These are phyloP conservation scores for Cubamyces sp. DNA, from an alignment of 768 basidiomycete genomes.

Conservation along the genomic window DNA sequence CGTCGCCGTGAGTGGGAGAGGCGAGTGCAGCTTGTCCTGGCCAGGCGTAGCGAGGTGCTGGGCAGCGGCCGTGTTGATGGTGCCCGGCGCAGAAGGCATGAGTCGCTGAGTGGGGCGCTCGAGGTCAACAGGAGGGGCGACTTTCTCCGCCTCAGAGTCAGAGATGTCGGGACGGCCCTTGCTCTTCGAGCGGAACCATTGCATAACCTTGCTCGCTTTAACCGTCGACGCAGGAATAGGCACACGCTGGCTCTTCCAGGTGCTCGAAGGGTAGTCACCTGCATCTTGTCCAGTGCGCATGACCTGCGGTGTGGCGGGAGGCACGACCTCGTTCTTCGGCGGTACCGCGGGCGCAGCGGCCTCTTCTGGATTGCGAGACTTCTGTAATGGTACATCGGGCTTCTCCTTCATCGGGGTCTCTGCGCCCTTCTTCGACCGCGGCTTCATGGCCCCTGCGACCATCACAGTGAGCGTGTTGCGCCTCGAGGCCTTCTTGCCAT, in stretches of 20 bases:
- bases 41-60: constrained; percentile 15
- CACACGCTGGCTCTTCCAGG: constrained; percentile 37
- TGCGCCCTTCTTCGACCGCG: constrained; percentile 30
- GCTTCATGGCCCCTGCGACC: constrained; percentile 70
- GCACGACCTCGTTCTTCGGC: constrained; percentile 24
- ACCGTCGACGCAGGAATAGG: constrained; percentile 71
- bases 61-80: constrained; percentile 11
- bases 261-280: constrained; percentile 30
- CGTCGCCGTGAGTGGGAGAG: constrained; percentile 21
- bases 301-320: constrained; percentile 31
- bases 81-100: constrained; percentile 20
- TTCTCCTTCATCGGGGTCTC: constrained; percentile 40
- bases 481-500: constrained; percentile 57
- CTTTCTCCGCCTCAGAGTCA: constrained; percentile 35
- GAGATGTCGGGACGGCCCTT: constrained; percentile 43
- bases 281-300: constrained; percentile 32
- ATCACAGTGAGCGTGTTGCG: constrained; percentile 88
- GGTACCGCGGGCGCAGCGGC: constrained; percentile 20
- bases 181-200: constrained; percentile 90
- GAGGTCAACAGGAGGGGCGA: constrained; percentile 5
- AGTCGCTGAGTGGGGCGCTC: constrained; percentile 23
- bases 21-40: constrained; percentile 25
- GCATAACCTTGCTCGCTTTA: constrained; percentile 95
- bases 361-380: constrained; percentile 17
- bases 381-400: constrained; percentile 30